Percentiles rank a stretch among this genome's conserved stretches.
Conservation (phyloP, 495 filamentous ascomycete species). For the Hypoxylon fuscum region DNA sequence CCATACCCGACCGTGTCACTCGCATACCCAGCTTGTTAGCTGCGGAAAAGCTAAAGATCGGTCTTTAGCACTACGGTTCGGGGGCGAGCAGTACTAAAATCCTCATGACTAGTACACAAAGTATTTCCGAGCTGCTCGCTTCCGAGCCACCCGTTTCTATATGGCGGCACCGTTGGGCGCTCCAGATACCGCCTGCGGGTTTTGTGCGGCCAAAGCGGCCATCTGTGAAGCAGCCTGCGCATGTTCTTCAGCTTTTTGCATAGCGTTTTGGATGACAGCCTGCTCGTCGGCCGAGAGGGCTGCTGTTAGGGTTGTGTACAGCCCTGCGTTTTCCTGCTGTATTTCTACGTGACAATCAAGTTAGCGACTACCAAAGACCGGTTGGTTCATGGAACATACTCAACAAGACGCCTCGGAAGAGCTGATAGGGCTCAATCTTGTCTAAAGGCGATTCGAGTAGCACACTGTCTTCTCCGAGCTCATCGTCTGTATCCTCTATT, state of each 20-base stretch:
- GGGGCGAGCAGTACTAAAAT: too few species aligned
- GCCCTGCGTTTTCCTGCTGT: slow-evolving; percentile 88
- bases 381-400: slow-evolving; percentile 66
- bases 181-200: slow-evolving; percentile 31
- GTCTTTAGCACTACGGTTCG: slow-evolving; percentile 3
- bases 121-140: not conserved
- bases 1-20: slow-evolving; percentile 11
- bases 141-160: slow-evolving; percentile 24
- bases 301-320: slow-evolving; percentile 82
- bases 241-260: slow-evolving; percentile 76
- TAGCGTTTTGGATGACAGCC: slow-evolving; percentile 77
- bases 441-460: slow-evolving; percentile 93
- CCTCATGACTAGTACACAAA: not conserved
- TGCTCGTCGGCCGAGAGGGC: slow-evolving; percentile 84
- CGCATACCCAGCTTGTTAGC: slow-evolving; percentile 10
- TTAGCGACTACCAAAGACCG: slow-evolving; percentile 30
- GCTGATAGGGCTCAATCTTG: slow-evolving; percentile 89
- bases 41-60: slow-evolving; percentile 12
- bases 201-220: slow-evolving; percentile 38
- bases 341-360: slow-evolving; percentile 66
- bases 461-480: slow-evolving; percentile 90
- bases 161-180: slow-evolving; percentile 42
- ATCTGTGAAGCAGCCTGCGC: slow-evolving; percentile 48
- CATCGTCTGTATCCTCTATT: slow-evolving; percentile 77
- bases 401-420: slow-evolving; percentile 82